phyloP scores from a whole-genome alignment of 108 stramenopile species.

The Cyclotella atomus region DNA sequence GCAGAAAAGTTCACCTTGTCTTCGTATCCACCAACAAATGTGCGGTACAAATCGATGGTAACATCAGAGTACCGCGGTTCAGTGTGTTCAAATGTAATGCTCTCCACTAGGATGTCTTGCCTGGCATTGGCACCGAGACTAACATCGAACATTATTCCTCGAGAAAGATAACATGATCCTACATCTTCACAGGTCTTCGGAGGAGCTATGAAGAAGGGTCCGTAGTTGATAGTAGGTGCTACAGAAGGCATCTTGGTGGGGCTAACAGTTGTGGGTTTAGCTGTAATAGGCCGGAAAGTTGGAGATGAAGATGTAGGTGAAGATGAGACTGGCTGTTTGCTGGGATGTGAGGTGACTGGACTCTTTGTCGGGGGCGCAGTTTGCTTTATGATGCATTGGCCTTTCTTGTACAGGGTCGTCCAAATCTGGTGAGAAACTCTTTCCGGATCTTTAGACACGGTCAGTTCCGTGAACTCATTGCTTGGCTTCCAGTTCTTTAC shows the following conservation, averaged over 20 bases:
- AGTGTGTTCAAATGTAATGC: slow-evolving; percentile 19
- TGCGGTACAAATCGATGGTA: slow-evolving; percentile 25
- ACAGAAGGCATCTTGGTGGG: too few species aligned
- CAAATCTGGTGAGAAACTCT: slow-evolving; percentile 21
- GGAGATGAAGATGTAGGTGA: background rate
- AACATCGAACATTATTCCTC: slow-evolving; percentile 28
- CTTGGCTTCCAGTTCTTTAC: slow-evolving; percentile 6
- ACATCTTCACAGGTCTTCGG: background rate
- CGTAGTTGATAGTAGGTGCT: slow-evolving; percentile 19
- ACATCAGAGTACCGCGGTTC: background rate
- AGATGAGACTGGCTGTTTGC: background rate
- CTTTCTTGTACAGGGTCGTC: slow-evolving; percentile 13
- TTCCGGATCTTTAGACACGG: background rate
- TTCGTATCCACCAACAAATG: slow-evolving; percentile 10
- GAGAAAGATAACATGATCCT: slow-evolving; percentile 17
- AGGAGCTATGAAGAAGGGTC: slow-evolving; percentile 3
- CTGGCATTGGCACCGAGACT: background rate
- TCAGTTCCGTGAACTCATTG: background rate
- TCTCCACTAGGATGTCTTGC: slow-evolving; percentile 6
- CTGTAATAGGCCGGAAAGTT: background rate
- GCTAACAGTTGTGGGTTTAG: background rate
- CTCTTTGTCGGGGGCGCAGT: background rate
- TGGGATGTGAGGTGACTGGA: slow-evolving; percentile 2
- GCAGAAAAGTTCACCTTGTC: background rate
- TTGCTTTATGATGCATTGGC: background rate